These are phyloP conservation scores for Colletotrichum phormii DNA, from an alignment of 2,329 filamentous ascomycete species.

Conservation along the genomic window DNA sequence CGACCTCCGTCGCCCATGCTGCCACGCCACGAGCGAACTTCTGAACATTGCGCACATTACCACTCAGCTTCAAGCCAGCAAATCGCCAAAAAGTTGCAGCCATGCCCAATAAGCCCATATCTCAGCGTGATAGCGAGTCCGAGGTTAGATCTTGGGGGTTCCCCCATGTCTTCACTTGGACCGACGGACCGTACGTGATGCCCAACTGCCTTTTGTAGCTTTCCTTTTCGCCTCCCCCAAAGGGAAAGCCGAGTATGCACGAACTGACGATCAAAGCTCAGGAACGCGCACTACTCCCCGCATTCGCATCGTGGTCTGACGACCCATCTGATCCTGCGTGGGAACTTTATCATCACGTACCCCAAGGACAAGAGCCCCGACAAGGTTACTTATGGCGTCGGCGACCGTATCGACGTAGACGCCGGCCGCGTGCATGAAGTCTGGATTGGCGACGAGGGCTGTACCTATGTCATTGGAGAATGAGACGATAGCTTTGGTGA, in stretches of 20 bases:
- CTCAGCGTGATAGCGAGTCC: conserved; percentile 63
- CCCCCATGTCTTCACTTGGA: conserved; percentile 77
- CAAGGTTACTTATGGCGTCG: conserved; percentile 70
- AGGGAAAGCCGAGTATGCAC: background rate
- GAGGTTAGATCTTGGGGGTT: conserved; percentile 79
- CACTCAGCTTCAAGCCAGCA: background rate
- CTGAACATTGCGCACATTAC: background rate
- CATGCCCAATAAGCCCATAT: conserved; percentile 37
- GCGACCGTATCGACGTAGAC: conserved; percentile 74
- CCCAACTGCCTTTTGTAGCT: background rate
- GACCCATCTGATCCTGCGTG: conserved; percentile 76
- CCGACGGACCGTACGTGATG: conserved; percentile 71
- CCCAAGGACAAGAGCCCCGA: conserved; percentile 66
- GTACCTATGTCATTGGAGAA: conserved; percentile 76
- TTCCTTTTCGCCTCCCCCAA: conserved; percentile 5
- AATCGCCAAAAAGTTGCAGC: background rate
- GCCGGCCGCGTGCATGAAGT: conserved; percentile 75
- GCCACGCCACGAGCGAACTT: background rate
- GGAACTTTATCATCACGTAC: conserved; percentile 75
- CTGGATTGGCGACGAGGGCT: conserved; percentile 74
- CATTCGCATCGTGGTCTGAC: conserved; percentile 74
- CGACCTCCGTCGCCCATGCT: background rate
- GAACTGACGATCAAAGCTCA: conserved; percentile 44
- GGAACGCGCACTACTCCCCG: conserved; percentile 75
- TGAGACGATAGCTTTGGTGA: conserved; percentile 41